Percentiles rank a stretch among this genome's conserved stretches.
Evolutionary conservation across 345 rosid genomes (phyloP).

Genomic region (Populus simonii): DNA sequence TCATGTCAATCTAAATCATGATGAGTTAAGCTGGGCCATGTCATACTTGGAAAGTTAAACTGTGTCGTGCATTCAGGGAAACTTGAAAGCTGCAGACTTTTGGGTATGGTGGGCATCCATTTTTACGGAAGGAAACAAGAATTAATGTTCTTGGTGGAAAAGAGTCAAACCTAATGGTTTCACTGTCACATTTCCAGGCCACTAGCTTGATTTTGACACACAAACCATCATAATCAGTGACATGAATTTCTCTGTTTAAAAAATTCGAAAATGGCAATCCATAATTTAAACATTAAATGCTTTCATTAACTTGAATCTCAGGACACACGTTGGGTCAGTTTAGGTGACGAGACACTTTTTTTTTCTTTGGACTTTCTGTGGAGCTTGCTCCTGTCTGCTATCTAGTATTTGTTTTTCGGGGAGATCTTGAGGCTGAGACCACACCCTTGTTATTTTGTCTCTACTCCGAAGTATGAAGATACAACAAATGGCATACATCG

Average conservation of each 20-base stretch:
- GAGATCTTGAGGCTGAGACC: not conserved
- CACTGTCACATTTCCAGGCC: not conserved
- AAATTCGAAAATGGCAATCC: not conserved
- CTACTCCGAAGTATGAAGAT: not conserved
- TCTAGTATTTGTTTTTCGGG: not conserved
- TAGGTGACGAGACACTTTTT: not conserved
- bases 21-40: not conserved
- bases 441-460: not conserved
- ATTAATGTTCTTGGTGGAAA: not conserved
- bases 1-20: too few species aligned
- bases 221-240: not conserved
- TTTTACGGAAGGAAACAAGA: not conserved
- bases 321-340: not conserved
- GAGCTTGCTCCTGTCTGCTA: not conserved
- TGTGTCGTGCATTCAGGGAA: not conserved
- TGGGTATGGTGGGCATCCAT: not conserved
- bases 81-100: not conserved
- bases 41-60: not conserved
- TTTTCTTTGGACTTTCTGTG: not conserved
- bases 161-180: not conserved
- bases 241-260: not conserved
- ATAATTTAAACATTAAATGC: not conserved
- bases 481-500: not conserved
- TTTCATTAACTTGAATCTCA: not conserved
- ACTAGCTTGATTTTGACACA: not conserved